These are phyloP conservation scores for Kwoniella bestiolae DNA, from an alignment of 768 basidiomycete genomes.

Conservation along the genomic window DNA sequence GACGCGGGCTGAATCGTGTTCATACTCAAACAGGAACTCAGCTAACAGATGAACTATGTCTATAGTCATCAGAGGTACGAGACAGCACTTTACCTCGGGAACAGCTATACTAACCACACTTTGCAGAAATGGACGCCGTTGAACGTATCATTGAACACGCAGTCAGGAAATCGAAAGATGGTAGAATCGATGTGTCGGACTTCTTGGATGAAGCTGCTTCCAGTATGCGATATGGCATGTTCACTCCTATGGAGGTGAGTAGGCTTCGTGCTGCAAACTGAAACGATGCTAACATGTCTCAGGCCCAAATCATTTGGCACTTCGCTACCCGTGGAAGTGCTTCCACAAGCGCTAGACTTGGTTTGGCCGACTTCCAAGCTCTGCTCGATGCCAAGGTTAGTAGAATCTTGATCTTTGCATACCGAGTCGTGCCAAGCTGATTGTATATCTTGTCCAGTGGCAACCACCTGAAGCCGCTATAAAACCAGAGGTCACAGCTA, in stretches of 20 bases:
- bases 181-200: slow-evolving; percentile 92
- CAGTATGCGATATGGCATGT: slow-evolving; percentile 87
- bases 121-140: slow-evolving; percentile 88
- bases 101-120: neutral
- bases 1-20: neutral
- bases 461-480: slow-evolving; percentile 45
- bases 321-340: slow-evolving; percentile 83
- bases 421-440: neutral
- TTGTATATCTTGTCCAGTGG: slow-evolving; percentile 33
- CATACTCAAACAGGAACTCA: too few species aligned
- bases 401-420: neutral
- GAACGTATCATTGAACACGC: slow-evolving; percentile 92
- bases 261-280: neutral
- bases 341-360: slow-evolving; percentile 66
- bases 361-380: slow-evolving; percentile 88
- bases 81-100: neutral
- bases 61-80: slow-evolving; percentile 33
- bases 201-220: slow-evolving; percentile 87
- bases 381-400: slow-evolving; percentile 76
- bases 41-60: neutral
- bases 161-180: slow-evolving; percentile 86
- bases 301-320: slow-evolving; percentile 84
- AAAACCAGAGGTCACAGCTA: slow-evolving; percentile 19
- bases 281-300: neutral
- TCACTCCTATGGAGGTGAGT: slow-evolving; percentile 95